Percentiles rank a stretch among this genome's conserved stretches.
Conservation (phyloP, 768 basidiomycete genomes). For the Saitozyma podzolica region DNA sequence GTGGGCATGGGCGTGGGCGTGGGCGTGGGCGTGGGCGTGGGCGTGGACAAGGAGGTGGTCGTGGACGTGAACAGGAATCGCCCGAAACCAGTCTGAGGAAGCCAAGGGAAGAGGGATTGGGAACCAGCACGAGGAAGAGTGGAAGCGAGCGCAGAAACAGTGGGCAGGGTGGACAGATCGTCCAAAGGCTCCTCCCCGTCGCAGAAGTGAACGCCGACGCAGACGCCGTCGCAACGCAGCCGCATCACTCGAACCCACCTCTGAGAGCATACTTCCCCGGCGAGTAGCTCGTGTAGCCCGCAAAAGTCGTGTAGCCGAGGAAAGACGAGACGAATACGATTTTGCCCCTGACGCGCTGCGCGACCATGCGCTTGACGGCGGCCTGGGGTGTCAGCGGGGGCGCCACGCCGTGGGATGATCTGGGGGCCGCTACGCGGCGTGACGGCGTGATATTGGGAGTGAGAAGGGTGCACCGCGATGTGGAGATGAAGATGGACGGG, state of each 20-base stretch:
- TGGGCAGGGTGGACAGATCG: neutral
- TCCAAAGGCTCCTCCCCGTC: neutral
- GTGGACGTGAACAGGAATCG: no score
- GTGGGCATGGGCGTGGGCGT: no score
- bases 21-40: no score
- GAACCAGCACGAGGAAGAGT: no score
- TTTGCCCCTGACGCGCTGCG: conserved; percentile 62
- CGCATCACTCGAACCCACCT: conserved; percentile 66
- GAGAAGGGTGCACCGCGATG: conserved; percentile 8
- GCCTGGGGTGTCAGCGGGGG: conserved; percentile 56
- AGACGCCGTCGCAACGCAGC: neutral
- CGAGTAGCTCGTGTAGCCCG: conserved; percentile 77
- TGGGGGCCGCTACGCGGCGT: neutral
- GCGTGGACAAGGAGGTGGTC: neutral
- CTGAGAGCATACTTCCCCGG: conserved; percentile 83
- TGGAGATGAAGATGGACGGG: neutral
- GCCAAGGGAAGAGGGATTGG: no score
- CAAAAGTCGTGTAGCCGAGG: conserved; percentile 70
- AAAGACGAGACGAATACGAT: conserved; percentile 75
- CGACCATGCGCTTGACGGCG: conserved; percentile 66
- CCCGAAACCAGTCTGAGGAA: no score
- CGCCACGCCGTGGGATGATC: neutral
- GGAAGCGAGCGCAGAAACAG: no score
- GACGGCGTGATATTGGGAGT: neutral
- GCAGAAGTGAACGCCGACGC: no score